Conservation (phyloP, 2,329 filamentous ascomycete genomes). For the Monilinia laxa region DNA sequence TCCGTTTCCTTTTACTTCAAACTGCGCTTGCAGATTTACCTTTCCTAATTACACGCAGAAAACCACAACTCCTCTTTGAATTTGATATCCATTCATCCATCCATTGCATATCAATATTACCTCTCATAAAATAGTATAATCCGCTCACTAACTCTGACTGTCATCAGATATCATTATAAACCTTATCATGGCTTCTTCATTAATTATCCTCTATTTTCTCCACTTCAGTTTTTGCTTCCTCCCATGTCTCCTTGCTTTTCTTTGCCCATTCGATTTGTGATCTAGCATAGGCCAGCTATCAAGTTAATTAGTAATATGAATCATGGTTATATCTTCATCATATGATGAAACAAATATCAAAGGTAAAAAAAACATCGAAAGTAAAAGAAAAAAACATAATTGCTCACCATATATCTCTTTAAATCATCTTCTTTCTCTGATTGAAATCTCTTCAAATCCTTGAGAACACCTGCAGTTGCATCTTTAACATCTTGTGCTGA, state of each 20-base stretch:
- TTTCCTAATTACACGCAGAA: constrained; percentile 9
- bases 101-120: constrained; percentile 22
- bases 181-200: constrained; percentile 23
- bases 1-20: background rate
- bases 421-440: constrained; percentile 93
- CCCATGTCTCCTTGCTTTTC: constrained; percentile 71
- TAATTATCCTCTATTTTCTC: constrained; percentile 59
- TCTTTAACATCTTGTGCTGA: constrained; percentile 91
- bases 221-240: constrained; percentile 68
- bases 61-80: constrained; percentile 7
- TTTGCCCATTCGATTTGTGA: constrained; percentile 74
- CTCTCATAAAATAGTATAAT: constrained; percentile 25
- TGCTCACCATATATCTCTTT: constrained; percentile 87
- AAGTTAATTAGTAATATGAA: constrained; percentile 24
- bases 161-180: background rate
- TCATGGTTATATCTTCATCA: background rate
- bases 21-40: constrained; percentile 9
- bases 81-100: constrained; percentile 3
- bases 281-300: constrained; percentile 67
- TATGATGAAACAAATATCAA: background rate
- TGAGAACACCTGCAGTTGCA: constrained; percentile 82
- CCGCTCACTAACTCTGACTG: background rate
- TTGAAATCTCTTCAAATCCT: constrained; percentile 91
- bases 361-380: too few species aligned
- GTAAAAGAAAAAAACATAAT: constrained; percentile 18